phyloP scores from a whole-genome alignment of 345 rosid species.

The Crucihimalaya himalaica region DNA sequence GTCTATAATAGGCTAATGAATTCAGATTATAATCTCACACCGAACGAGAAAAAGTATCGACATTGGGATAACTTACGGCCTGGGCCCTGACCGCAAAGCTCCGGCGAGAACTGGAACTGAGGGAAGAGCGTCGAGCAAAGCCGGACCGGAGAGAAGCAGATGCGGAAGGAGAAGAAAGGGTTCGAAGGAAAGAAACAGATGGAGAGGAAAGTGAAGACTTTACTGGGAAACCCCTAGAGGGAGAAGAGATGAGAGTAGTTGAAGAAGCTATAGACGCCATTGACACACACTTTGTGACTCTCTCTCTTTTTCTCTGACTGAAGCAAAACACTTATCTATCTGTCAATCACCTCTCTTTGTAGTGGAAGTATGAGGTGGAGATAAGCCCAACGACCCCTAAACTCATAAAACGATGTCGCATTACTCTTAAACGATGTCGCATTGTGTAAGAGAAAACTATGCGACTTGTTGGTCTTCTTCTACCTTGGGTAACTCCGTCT shows the following conservation, averaged over 20 bases:
- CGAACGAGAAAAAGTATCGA: neutral
- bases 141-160: conserved; percentile 54
- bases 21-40: neutral
- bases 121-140: conserved; percentile 47
- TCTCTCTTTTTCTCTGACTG: neutral
- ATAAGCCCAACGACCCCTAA: conserved; percentile 21
- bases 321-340: conserved; percentile 29
- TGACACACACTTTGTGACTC: conserved; percentile 26
- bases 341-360: conserved; percentile 28
- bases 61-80: conserved; percentile 45
- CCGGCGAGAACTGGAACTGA: conserved; percentile 49
- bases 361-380: conserved; percentile 32
- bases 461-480: conserved; percentile 17
- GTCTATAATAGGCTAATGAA: neutral
- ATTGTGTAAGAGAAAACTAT: neutral
- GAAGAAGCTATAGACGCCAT: conserved; percentile 82
- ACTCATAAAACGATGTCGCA: conserved; percentile 3
- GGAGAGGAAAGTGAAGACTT: conserved; percentile 45
- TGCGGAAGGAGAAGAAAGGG: conserved; percentile 47
- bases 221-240: conserved; percentile 44
- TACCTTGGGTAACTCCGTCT: conserved; percentile 37
- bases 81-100: conserved; percentile 65
- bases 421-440: neutral
- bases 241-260: conserved; percentile 58
- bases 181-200: conserved; percentile 44